These are phyloP conservation scores for Alternaria viburni DNA, from an alignment of 2,329 filamentous ascomycete genomes.

Conservation along the genomic window DNA sequence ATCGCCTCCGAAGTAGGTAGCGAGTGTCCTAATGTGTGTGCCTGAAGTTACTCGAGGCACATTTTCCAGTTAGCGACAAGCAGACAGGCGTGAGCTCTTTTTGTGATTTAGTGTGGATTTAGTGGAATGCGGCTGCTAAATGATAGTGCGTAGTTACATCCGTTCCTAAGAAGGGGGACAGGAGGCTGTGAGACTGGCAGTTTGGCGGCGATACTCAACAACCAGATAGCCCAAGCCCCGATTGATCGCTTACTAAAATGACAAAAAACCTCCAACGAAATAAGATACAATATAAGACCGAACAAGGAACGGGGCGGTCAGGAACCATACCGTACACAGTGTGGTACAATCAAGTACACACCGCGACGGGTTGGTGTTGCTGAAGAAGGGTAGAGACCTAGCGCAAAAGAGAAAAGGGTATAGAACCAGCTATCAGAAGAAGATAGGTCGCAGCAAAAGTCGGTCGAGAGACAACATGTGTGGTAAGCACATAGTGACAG, in stretches of 20 bases:
- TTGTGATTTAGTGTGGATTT: background rate
- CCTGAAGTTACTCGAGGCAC: background rate
- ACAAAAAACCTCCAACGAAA: background rate
- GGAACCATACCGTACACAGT: background rate
- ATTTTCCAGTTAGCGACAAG: background rate
- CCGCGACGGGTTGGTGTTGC: background rate
- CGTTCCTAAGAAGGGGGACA: background rate
- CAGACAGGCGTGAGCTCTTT: background rate
- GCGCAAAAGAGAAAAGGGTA: slow-evolving; percentile 10
- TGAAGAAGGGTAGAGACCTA: background rate
- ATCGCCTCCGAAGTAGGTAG: background rate
- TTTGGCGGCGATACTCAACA: background rate
- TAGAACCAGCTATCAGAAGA: slow-evolving; percentile 12
- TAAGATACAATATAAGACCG: background rate
- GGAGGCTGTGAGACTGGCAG: background rate
- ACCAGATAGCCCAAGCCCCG: background rate
- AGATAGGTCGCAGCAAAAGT: slow-evolving; percentile 8
- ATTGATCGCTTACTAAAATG: background rate
- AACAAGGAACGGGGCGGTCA: background rate
- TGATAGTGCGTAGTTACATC: background rate
- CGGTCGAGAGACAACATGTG: background rate
- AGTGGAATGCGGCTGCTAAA: background rate
- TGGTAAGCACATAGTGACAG: background rate
- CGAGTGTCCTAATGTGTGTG: background rate
- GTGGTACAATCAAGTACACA: background rate